Evolutionary conservation across 108 stramenopile genomes (phyloP).

Genomic region (Nannochloropsis gaditana): DNA sequence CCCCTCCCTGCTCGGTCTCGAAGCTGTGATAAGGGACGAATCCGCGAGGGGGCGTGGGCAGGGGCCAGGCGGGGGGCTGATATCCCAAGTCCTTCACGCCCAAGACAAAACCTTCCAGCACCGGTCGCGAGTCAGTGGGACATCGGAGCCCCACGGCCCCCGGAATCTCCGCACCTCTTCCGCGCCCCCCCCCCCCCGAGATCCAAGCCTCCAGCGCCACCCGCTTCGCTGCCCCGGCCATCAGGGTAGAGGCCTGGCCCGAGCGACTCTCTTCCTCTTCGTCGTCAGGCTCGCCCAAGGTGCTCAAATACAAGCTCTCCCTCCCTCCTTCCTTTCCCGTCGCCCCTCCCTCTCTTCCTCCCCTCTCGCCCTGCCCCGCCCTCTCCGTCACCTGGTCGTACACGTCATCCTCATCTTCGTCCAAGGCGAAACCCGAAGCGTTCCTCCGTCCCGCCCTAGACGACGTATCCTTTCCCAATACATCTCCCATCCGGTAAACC

Average conservation of each 20-base stretch:
- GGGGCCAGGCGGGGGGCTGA: not conserved
- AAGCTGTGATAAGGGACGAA: not conserved
- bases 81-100: not conserved
- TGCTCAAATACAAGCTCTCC: not conserved
- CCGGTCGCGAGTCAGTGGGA: not conserved
- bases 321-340: not conserved
- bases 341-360: not conserved
- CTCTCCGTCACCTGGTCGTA: constrained; percentile 22
- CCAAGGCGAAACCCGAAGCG: constrained; percentile 32
- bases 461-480: not conserved
- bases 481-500: not conserved
- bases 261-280: not conserved
- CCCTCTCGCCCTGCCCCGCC: not conserved
- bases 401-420: constrained; percentile 46
- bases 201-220: not conserved
- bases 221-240: not conserved
- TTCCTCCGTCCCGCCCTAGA: not conserved
- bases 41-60: not conserved
- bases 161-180: not conserved
- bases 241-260: not conserved
- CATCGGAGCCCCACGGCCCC: not conserved
- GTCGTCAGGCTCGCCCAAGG: not conserved
- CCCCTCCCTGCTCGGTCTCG: not conserved
- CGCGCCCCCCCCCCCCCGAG: not conserved
- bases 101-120: not conserved